A percentile compares a stretch with the other conserved stretches of the same genome.
These are phyloP conservation scores for Gliomastix tumulicola DNA, from an alignment of 2,329 filamentous ascomycete species.

Conservation along the genomic window DNA sequence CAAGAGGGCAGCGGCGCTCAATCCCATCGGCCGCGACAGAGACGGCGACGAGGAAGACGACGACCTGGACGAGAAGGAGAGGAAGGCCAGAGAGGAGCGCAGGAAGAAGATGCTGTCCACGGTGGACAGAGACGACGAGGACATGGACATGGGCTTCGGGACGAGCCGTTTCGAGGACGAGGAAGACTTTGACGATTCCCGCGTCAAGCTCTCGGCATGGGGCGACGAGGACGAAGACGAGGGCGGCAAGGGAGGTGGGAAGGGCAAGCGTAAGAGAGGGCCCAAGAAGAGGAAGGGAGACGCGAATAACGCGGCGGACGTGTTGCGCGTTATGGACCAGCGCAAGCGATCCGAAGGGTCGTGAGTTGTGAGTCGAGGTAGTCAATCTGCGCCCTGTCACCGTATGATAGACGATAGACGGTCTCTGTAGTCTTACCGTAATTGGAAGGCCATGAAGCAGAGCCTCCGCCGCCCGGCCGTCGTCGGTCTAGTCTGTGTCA, in stretches of 20 bases:
- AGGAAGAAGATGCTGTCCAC: conserved; percentile 67
- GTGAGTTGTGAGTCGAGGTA: too few relatives aligned
- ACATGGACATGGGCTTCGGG: conserved; percentile 93
- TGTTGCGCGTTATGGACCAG: conserved; percentile 69
- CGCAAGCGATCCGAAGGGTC: conserved; percentile 25
- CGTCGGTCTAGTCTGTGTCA: too few relatives aligned
- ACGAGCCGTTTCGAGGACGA: conserved; percentile 82
- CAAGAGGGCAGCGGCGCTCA: conserved; percentile 69
- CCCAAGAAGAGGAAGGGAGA: conserved; percentile 73
- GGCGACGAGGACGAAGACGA: conserved; percentile 45
- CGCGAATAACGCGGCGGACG: conserved; percentile 71
- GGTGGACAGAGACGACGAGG: conserved; percentile 74
- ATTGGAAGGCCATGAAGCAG: too few relatives aligned
- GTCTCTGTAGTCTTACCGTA: too few relatives aligned
- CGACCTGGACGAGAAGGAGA: conserved; percentile 32
- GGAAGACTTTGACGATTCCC: conserved; percentile 67
- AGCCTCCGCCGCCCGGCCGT: too few relatives aligned
- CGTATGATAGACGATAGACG: too few relatives aligned
- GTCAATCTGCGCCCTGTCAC: too few relatives aligned
- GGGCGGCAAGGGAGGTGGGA: conserved; percentile 32
- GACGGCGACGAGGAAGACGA: conserved; percentile 23
- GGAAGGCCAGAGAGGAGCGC: conserved; percentile 56
- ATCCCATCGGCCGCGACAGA: conserved; percentile 21
- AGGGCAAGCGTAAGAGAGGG: conserved; percentile 60
- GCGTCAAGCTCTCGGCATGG: conserved; percentile 64